phyloP scores from a whole-genome alignment of 768 basidiomycete genomes.

The Mycena polygramma region DNA sequence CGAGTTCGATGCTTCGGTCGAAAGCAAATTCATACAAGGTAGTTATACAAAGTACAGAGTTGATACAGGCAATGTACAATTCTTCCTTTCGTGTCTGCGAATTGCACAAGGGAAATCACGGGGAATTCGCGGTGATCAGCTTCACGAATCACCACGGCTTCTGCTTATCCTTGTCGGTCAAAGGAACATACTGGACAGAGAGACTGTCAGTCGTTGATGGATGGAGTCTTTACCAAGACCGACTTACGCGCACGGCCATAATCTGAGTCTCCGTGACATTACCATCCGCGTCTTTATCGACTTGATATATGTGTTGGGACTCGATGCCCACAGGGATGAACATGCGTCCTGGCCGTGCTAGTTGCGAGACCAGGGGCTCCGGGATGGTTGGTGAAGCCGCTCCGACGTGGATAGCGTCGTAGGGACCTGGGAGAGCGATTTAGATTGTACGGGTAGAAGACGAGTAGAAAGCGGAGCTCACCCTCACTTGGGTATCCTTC shows the following conservation, averaged over 20 bases:
- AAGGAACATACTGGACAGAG: conserved; percentile 34
- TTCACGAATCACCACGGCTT: conserved; percentile 22
- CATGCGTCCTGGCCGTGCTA: conserved; percentile 83
- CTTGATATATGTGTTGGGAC: conserved; percentile 73
- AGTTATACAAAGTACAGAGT: conserved; percentile 4
- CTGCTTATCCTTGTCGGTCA: conserved; percentile 73
- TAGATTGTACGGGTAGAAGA: neutral
- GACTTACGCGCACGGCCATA: conserved; percentile 85
- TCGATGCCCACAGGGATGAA: conserved; percentile 90
- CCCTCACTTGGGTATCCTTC: conserved; percentile 54
- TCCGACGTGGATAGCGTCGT: conserved; percentile 93
- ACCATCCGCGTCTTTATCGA: conserved; percentile 85
- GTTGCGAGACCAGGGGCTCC: conserved; percentile 78
- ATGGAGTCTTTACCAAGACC: neutral
- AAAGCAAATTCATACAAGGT: neutral
- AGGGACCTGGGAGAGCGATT: conserved; percentile 62
- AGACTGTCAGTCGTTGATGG: conserved; percentile 3
- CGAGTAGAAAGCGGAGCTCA: conserved; percentile 31
- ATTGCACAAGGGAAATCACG: too few species aligned
- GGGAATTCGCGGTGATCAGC: too few species aligned
- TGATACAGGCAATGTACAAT: neutral
- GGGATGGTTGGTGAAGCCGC: conserved; percentile 89
- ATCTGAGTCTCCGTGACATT: conserved; percentile 72
- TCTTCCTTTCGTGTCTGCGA: too few species aligned
- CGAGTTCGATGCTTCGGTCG: too few species aligned